Evolutionary conservation across 257 asterid genomes (phyloP), one percentile per base, ranked within the genome.

Genomic region (Solanum rostratum): DNA sequence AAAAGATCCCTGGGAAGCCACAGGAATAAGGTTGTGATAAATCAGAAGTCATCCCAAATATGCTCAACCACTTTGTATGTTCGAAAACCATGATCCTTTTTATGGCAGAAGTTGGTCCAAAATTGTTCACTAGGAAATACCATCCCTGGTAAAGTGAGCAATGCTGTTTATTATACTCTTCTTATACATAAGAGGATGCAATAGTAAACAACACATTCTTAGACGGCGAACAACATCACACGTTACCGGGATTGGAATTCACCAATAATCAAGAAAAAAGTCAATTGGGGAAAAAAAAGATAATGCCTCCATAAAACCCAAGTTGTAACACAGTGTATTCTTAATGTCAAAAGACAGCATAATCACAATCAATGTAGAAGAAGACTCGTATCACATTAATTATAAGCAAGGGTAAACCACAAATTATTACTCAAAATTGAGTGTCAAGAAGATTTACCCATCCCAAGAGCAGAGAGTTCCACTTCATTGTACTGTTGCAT

Each of bases 401-500:
- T 49, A 63, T 4, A 50, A 22, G 79, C 43, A 68, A 13, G 3
- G 49, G n/a, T 1, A 57, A 46, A 49, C 24, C 3, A 59, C 10
- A 66, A 24, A 30, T 4, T 19, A 27, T 49, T 9, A 82, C 50
- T 9, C 13, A 62, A 89, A 66, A 54, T 27, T 16, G 80, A 70
- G 79, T 60, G 79, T 62, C 49, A 4, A 18, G 55, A 82, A 69
- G 83, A 82, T 22, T 37, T 93, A 93, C 97, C 95, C 97, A 93
- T 93, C 84, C 97, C 97, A 62, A 93, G 97, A 82, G 92, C 97
- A 86, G 95, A 93, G 86, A 93, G 94, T 85, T 93, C 97, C 90
- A 92, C 95, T 81, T 93, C 95, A 49, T 87, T 70, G 89, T 84
- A 89, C 45, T 92, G 92, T 85, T 91, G 93, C 97, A 93, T 52